These are phyloP conservation scores for Hypoxylon sp. DNA, from an alignment of 2,329 filamentous ascomycete genomes.

Conservation along the genomic window DNA sequence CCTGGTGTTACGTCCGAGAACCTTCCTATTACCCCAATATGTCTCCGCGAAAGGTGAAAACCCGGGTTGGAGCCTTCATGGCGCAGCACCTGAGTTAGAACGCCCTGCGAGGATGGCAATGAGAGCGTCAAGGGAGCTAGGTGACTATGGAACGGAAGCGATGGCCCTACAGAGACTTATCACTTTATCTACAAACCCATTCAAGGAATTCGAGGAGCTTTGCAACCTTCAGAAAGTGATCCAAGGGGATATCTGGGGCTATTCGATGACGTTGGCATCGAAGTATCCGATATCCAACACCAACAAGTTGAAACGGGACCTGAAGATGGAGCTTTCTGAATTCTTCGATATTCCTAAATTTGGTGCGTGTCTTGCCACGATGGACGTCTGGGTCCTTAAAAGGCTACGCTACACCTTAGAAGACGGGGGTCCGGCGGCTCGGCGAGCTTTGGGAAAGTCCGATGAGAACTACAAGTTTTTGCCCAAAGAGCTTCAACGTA, in stretches of 20 bases:
- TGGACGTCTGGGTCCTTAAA: slow-evolving; percentile 8
- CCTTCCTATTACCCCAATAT: slow-evolving; percentile 39
- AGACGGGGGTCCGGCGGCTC: not conserved
- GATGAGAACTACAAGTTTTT: not conserved
- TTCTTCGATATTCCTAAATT: slow-evolving; percentile 1
- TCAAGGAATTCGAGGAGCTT: slow-evolving; percentile 36
- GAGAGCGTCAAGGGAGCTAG: slow-evolving; percentile 36
- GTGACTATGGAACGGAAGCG: slow-evolving; percentile 40
- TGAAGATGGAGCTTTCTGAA: slow-evolving; percentile 35
- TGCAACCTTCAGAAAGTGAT: slow-evolving; percentile 39
- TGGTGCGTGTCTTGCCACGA: not conserved
- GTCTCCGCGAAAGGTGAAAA: slow-evolving; percentile 37
- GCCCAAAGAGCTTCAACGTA: not conserved
- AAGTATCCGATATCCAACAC: slow-evolving; percentile 43
- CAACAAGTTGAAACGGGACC: slow-evolving; percentile 14
- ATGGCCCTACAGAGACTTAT: slow-evolving; percentile 41
- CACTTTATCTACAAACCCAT: slow-evolving; percentile 35
- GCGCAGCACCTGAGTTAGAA: slow-evolving; percentile 32
- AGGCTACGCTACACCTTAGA: slow-evolving; percentile 15
- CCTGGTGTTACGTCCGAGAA: slow-evolving; percentile 22
- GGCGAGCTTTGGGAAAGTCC: not conserved
- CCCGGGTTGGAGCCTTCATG: slow-evolving; percentile 38
- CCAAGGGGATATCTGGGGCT: slow-evolving; percentile 42
- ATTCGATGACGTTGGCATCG: slow-evolving; percentile 40
- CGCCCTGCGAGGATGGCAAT: slow-evolving; percentile 32